Conservation (phyloP, 306 rosid species). For the Inga oerstediana region DNA sequence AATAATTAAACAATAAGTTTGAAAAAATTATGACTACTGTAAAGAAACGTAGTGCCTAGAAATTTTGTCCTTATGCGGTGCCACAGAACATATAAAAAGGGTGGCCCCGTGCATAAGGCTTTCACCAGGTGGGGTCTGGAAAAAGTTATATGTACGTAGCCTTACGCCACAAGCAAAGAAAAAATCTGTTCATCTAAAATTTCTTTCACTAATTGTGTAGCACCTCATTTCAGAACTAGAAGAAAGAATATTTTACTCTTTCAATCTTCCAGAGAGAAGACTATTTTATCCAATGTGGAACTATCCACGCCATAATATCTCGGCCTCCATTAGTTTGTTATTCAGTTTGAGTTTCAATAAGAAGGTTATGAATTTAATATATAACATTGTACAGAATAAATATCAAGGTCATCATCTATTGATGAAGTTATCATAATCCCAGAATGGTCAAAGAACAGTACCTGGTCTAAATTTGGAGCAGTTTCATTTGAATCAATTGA, state of each 20-base stretch:
- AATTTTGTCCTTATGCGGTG: background rate
- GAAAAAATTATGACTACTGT: constrained; percentile 18
- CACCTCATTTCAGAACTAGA: constrained; percentile 8
- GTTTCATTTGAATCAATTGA: constrained; percentile 79
- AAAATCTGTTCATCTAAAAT: constrained; percentile 21
- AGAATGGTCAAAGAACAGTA: constrained; percentile 42
- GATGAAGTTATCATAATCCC: constrained; percentile 23
- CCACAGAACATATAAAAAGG: background rate
- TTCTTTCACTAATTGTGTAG: constrained; percentile 8
- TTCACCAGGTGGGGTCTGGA: too few relatives aligned
- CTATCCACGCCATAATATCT: background rate
- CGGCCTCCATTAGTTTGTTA: background rate
- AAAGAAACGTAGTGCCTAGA: constrained; percentile 5
- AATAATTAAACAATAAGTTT: constrained; percentile 31
- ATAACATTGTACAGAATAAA: constrained; percentile 14
- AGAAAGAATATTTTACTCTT: background rate
- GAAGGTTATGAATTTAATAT: constrained; percentile 4
- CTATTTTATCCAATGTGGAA: background rate
- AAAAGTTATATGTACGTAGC: too few relatives aligned
- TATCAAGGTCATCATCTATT: constrained; percentile 22
- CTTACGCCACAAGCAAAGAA: too few relatives aligned
- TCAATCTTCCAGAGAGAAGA: background rate
- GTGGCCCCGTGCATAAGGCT: too few relatives aligned
- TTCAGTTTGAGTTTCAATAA: background rate
- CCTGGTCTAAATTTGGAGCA: constrained; percentile 84